Conservation (phyloP, 2,329 filamentous ascomycete species). For the Sordariomycetes sp. region DNA sequence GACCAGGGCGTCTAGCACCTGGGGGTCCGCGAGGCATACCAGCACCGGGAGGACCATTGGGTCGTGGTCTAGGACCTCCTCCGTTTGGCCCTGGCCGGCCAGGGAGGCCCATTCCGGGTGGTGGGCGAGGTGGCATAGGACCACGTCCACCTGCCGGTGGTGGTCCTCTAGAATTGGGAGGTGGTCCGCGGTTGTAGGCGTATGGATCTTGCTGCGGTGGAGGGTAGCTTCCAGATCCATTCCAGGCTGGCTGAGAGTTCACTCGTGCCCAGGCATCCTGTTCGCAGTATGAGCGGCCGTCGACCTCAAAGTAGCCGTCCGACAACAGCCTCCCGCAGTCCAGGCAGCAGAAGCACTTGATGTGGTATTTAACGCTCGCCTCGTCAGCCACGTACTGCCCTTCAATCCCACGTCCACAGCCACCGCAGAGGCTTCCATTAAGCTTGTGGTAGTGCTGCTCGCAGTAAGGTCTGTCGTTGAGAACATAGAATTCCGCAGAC, state of each 20-base stretch:
- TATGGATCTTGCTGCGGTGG: neutral
- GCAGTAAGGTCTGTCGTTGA: slow-evolving; percentile 81
- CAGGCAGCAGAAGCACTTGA: slow-evolving; percentile 74
- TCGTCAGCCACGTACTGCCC: slow-evolving; percentile 89
- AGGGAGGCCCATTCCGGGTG: slow-evolving; percentile 10
- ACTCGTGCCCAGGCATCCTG: slow-evolving; percentile 62
- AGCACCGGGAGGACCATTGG: slow-evolving; percentile 10
- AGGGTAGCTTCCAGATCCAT: neutral
- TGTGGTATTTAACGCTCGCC: slow-evolving; percentile 69
- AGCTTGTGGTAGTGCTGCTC: slow-evolving; percentile 86
- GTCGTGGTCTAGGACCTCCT: slow-evolving; percentile 7
- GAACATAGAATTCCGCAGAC: slow-evolving; percentile 87
- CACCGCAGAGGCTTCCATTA: slow-evolving; percentile 76
- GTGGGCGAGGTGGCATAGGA: slow-evolving; percentile 1
- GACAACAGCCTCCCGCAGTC: slow-evolving; percentile 66
- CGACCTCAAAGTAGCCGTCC: slow-evolving; percentile 88
- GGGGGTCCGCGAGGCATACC: slow-evolving; percentile 14
- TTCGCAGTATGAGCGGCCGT: slow-evolving; percentile 74
- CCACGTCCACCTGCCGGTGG: neutral
- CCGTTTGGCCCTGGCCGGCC: slow-evolving; percentile 12
- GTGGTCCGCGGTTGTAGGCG: neutral
- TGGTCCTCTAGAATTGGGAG: slow-evolving; percentile 1
- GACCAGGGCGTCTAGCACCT: slow-evolving; percentile 6
- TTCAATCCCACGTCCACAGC: slow-evolving; percentile 80
- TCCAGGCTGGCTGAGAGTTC: slow-evolving; percentile 16